Evolutionary conservation across 805 yeast genomes (phyloP).

Genomic region (Starmerella roubikii): DNA sequence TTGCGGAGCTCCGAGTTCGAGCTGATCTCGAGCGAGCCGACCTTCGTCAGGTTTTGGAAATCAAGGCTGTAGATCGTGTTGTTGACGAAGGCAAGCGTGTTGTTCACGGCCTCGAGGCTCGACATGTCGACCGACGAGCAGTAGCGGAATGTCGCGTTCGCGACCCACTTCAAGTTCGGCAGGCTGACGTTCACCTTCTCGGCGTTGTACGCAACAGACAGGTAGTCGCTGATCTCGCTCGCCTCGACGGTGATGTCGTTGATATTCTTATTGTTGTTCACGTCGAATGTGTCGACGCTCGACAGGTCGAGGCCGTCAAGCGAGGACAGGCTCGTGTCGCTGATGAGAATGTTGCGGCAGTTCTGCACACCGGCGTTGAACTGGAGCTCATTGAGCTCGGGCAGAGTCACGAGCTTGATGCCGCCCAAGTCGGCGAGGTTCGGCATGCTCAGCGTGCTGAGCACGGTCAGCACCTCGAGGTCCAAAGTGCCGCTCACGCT

Average conservation of each 20-base stretch:
- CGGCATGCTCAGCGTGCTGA: conserved; percentile 61
- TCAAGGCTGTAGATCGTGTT: conserved; percentile 38
- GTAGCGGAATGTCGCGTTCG: conserved; percentile 74
- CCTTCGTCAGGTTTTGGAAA: conserved; percentile 36
- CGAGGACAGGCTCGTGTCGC: conserved; percentile 31
- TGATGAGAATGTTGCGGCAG: conserved; percentile 48
- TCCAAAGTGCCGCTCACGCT: conserved; percentile 59
- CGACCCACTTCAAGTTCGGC: conserved; percentile 60
- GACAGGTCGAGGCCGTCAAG: conserved; percentile 29
- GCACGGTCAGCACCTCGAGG: conserved; percentile 49
- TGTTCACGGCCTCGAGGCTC: conserved; percentile 57
- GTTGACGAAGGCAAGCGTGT: conserved; percentile 68
- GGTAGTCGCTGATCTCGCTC: conserved; percentile 55
- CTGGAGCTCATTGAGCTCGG: conserved; percentile 60
- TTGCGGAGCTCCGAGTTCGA: conserved; percentile 61
- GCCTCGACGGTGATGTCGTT: conserved; percentile 50
- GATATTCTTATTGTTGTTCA: conserved; percentile 83
- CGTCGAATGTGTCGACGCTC: conserved; percentile 33
- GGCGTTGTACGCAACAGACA: conserved; percentile 79
- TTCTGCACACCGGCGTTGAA: conserved; percentile 58
- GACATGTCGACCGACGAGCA: conserved; percentile 60
- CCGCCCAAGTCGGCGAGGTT: conserved; percentile 69
- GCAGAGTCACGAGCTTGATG: conserved; percentile 68
- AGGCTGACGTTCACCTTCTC: conserved; percentile 46
- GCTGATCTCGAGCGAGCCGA: conserved; percentile 70